Base-by-base conservation (phyloP, 2,329 filamentous ascomycete species). In the Penicillium hesseltinei region DNA sequence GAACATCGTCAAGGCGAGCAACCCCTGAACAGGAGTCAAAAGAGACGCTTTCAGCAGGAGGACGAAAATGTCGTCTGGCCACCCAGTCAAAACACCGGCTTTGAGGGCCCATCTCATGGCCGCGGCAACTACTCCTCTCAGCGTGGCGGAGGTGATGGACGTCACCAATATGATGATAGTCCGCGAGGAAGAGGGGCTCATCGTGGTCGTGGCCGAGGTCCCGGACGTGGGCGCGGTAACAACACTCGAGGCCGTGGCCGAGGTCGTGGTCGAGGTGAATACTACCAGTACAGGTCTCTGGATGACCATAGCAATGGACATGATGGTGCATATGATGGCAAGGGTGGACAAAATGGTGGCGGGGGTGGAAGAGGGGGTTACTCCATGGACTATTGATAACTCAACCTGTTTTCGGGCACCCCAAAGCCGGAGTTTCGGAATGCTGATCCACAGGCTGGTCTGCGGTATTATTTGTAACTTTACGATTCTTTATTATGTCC, bases 221-320 rank as follows among this genome's bases (percentile, higher is more conserved):
- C 63, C n/a, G 74, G 77, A 40, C 74, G 71, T 47, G 71, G 73
- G 45, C 68, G 75, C 52, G 75, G 76, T 27, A 62, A 67, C 51
- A 67, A 71, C 7, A 62, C 59, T 43, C 69, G 77, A 46, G 75
- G 76, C 56, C 78, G 79, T 57, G 77, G 78, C n/a, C 70, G 76
- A 39, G 77, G 80, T 7, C 75, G 76, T 54, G 78, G 82, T 46
- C 78, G 82, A 11, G 76, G 82, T 46, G 75, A 78, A 27, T 81
- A 81, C 23, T 66, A 78, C 56, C 78, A 79, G 44, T 90, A 91
- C 70, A 81, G 82, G 56, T 90, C 87, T 2, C 78, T 90, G 2
- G 88, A 90, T 69, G 88, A 91, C 64, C 73, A 77, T 52, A 63
- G 25, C 9, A 47, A 61, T 56, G 69, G 66, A 6, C 67, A 69